These are phyloP conservation scores for Hemileccinum rubropunctum DNA, from an alignment of 768 basidiomycete species.

Conservation along the genomic window DNA sequence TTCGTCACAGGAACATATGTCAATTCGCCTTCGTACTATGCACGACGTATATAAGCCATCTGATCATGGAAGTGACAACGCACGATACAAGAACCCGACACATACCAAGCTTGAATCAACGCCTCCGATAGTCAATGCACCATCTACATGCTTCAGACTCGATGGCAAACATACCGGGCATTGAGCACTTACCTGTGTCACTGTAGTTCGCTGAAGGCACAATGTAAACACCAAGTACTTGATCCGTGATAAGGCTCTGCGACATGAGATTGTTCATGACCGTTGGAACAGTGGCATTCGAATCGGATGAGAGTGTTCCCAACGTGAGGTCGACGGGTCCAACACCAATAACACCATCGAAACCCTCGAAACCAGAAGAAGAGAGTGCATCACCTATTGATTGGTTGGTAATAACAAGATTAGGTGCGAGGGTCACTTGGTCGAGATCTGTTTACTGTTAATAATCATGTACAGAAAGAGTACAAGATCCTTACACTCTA, in stretches of 20 bases:
- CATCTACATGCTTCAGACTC: background rate
- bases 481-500: constrained; percentile 25
- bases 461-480: background rate
- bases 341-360: background rate
- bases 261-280: background rate
- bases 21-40: background rate
- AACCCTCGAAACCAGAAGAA: background rate
- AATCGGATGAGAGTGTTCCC: background rate
- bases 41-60: background rate
- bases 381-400: too few relatives aligned
- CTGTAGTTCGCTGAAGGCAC: background rate
- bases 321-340: background rate
- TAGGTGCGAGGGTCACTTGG: background rate
- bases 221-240: background rate
- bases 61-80: too few relatives aligned
- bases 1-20: background rate
- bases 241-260: background rate
- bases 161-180: too few relatives aligned
- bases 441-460: background rate
- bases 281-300: background rate
- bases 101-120: background rate
- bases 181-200: background rate
- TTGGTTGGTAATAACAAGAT: background rate
- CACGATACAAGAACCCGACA: background rate
- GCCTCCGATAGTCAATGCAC: background rate